Percentiles rank a stretch among this genome's conserved stretches.
Conservation (phyloP, 176 grass and related monocot genomes). For the Aechmea fasciata region DNA sequence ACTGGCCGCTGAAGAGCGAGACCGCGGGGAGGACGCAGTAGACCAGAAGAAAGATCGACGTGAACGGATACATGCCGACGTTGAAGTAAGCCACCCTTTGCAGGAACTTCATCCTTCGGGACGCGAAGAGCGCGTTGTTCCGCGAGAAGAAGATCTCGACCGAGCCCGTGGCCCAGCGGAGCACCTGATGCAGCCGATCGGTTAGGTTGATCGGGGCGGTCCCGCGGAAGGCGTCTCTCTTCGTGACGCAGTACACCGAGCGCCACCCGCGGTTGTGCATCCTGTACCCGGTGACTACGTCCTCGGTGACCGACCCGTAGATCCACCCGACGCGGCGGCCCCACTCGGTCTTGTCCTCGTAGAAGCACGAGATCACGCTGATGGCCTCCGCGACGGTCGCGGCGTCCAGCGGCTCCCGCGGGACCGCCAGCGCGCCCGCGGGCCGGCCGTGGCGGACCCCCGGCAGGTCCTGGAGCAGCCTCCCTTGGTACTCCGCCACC, state of each 20-base stretch:
- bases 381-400: slow-evolving; percentile 76
- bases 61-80: slow-evolving; percentile 91
- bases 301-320: slow-evolving; percentile 89
- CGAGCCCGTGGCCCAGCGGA: slow-evolving; percentile 93
- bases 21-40: slow-evolving; percentile 84
- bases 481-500: slow-evolving; percentile 83
- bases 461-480: slow-evolving; percentile 67
- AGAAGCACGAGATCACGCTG: slow-evolving; percentile 86
- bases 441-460: slow-evolving; percentile 69
- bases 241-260: slow-evolving; percentile 82
- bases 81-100: slow-evolving; percentile 87
- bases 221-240: slow-evolving; percentile 72
- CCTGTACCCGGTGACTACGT: slow-evolving; percentile 91
- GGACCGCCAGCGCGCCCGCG: slow-evolving; percentile 62
- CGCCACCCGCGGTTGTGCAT: slow-evolving; percentile 99
- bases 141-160: slow-evolving; percentile 99
- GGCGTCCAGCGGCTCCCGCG: slow-evolving; percentile 68
- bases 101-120: slow-evolving; percentile 75
- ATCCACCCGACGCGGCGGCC: slow-evolving; percentile 83
- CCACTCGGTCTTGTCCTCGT: slow-evolving; percentile 94
- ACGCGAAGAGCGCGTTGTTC: slow-evolving; percentile 81
- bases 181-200: slow-evolving; percentile 73
- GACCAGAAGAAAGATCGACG: slow-evolving; percentile 70
- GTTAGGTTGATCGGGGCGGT: slow-evolving; percentile 96
- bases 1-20: slow-evolving; percentile 85